These are phyloP conservation scores for Rhizophagus sp. DNA, from an alignment of 192 early-diverging fungal species.

Conservation along the genomic window DNA sequence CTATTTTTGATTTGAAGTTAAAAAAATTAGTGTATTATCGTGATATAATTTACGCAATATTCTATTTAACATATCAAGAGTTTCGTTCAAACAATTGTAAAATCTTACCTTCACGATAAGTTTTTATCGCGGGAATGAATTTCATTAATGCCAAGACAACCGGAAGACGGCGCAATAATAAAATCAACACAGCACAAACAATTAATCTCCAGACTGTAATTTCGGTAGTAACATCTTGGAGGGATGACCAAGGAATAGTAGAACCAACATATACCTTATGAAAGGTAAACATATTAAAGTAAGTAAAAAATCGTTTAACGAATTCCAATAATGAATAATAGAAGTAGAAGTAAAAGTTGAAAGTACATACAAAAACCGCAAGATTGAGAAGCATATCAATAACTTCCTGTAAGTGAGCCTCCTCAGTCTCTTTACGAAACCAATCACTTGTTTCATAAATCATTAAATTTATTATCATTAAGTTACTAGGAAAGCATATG, in stretches of 20 bases:
- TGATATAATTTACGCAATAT: not conserved
- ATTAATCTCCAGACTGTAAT: conserved; percentile 72
- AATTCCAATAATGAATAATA: not conserved
- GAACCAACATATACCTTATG: conserved; percentile 66
- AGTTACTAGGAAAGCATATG: not conserved
- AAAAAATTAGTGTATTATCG: not conserved
- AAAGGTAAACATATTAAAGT: not conserved
- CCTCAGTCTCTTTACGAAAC: conserved; percentile 81
- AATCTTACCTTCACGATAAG: conserved; percentile 55
- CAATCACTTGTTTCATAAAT: conserved; percentile 56
- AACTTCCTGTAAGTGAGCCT: conserved; percentile 86
- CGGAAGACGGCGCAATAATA: conserved; percentile 76
- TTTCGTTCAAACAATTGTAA: too few relatives aligned
- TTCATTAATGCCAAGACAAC: conserved; percentile 61
- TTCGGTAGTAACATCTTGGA: conserved; percentile 51
- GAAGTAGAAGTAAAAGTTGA: not conserved
- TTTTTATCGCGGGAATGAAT: conserved; percentile 69
- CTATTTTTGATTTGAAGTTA: conserved; percentile 27
- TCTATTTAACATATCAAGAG: too few relatives aligned
- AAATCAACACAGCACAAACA: conserved; percentile 59
- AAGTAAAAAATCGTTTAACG: not conserved
- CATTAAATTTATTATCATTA: not conserved
- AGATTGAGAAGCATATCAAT: conserved; percentile 87
- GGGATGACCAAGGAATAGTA: conserved; percentile 72
- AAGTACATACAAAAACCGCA: conserved; percentile 70